Evolutionary conservation across 257 asterid species (phyloP).

Genomic region (Rehmannia glutinosa): DNA sequence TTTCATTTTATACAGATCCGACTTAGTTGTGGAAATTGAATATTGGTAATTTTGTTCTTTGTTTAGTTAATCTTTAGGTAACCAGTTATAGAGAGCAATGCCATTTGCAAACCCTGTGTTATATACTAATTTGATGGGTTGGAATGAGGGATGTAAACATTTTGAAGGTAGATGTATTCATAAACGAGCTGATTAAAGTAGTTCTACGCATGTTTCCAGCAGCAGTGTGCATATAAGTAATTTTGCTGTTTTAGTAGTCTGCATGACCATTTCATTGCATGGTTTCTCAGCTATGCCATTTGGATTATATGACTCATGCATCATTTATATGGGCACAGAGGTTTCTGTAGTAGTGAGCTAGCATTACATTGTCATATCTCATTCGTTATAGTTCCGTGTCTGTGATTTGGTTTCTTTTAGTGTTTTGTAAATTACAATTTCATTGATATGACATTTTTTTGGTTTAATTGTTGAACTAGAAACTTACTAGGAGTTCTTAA

Average conservation of each 20-base stretch:
- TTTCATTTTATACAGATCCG: constrained; percentile 11
- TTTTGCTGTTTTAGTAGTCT: not conserved
- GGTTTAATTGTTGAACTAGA: not conserved
- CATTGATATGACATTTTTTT: not conserved
- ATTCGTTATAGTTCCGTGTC: not conserved
- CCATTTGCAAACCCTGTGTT: not conserved
- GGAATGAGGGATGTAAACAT: not conserved
- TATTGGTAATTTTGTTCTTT: not conserved
- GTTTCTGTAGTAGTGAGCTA: no score
- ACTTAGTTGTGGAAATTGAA: constrained; percentile 9
- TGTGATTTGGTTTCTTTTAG: not conserved
- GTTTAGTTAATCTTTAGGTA: constrained; percentile 5
- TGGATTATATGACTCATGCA: no score
- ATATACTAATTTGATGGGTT: constrained; percentile 9
- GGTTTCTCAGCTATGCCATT: no score
- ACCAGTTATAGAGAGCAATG: not conserved
- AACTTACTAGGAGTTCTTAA: not conserved
- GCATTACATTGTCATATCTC: constrained; percentile 4
- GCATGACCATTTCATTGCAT: not conserved
- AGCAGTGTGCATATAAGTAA: constrained; percentile 8
- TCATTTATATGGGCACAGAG: no score
- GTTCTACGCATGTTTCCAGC: constrained; percentile 2
- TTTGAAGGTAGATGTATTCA: not conserved
- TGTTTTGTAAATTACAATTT: not conserved
- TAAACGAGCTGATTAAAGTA: not conserved